Evolutionary conservation across 495 filamentous ascomycete genomes (phyloP).

Genomic region (Penicillium antarcticum): DNA sequence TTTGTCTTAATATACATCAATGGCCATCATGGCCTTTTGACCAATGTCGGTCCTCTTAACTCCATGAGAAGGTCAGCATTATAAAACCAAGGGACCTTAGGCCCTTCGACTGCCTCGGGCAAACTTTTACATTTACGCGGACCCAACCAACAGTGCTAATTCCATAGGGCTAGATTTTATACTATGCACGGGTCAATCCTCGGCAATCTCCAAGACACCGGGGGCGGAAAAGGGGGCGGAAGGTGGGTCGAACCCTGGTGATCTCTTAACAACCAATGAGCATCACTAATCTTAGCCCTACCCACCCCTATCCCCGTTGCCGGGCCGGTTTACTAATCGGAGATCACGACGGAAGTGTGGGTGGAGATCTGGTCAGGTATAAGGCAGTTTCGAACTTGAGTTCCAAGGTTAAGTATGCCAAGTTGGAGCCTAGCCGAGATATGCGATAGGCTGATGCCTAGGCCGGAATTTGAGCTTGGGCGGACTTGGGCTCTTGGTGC

Average conservation of each 20-base stretch:
- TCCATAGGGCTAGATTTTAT: constrained; percentile 4
- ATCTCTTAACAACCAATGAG: constrained; percentile 5
- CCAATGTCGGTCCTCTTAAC: constrained; percentile 5
- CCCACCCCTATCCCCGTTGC: neutral
- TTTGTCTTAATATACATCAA: neutral
- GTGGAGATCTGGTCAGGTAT: neutral
- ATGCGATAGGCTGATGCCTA: constrained; percentile 1
- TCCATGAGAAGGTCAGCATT: constrained; percentile 4
- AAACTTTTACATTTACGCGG: neutral
- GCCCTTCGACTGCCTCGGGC: constrained; percentile 2
- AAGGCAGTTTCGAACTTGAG: constrained; percentile 1
- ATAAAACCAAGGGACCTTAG: neutral
- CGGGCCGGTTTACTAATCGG: neutral
- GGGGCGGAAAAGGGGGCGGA: neutral
- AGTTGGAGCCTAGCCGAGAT: neutral
- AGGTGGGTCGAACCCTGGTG: constrained; percentile 4
- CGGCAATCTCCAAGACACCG: too few species aligned
- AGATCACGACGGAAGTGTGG: constrained; percentile 1
- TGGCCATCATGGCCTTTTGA: constrained; percentile 4
- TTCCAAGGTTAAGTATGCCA: constrained; percentile 1
- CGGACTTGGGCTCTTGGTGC: neutral
- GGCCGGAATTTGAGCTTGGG: neutral
- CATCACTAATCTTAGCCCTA: constrained; percentile 6
- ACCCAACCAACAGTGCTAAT: constrained; percentile 4
- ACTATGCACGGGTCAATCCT: constrained; percentile 4